Conservation (phyloP, 1,139 yeast genomes). For the Kodamaea fungicola region DNA sequence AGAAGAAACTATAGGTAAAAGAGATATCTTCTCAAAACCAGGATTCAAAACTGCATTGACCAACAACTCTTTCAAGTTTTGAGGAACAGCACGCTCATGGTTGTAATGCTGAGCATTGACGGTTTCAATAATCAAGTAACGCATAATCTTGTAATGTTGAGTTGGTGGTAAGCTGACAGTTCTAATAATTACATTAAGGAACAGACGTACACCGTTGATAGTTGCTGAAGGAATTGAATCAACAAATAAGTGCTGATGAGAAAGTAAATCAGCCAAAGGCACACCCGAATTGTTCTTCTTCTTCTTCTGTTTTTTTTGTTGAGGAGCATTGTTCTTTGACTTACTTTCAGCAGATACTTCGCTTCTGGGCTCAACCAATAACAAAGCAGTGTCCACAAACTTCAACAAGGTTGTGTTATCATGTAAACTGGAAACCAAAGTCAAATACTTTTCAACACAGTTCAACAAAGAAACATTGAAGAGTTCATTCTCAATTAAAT, state of each 20-base stretch:
- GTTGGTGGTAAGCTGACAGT: conserved; percentile 57
- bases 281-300: conserved; percentile 42
- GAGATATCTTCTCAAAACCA: conserved; percentile 56
- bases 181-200: conserved; percentile 49
- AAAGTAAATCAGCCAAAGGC: conserved; percentile 65
- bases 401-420: conserved; percentile 41
- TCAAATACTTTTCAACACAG: conserved; percentile 26
- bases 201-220: conserved; percentile 37
- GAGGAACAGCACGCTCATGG: conserved; percentile 24
- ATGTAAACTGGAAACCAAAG: conserved; percentile 27
- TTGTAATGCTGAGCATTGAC: conserved; percentile 28
- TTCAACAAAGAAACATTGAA: conserved; percentile 28
- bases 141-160: conserved; percentile 58
- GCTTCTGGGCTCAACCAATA: conserved; percentile 41
- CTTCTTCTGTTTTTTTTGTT: conserved; percentile 20
- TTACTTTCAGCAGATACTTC: conserved; percentile 11
- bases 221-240: conserved; percentile 38
- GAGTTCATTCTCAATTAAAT: conserved; percentile 30
- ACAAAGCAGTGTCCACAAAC: conserved; percentile 45
- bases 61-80: conserved; percentile 38
- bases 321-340: conserved; percentile 13
- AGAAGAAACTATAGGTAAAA: conserved; percentile 68
- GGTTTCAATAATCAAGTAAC: conserved; percentile 51
- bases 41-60: conserved; percentile 61
- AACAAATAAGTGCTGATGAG: conserved; percentile 61